Evolutionary conservation across 371 early-diverging fungal species (phyloP), one percentile per base, ranked within the genome.

Genomic region (Nematocida parisii): DNA sequence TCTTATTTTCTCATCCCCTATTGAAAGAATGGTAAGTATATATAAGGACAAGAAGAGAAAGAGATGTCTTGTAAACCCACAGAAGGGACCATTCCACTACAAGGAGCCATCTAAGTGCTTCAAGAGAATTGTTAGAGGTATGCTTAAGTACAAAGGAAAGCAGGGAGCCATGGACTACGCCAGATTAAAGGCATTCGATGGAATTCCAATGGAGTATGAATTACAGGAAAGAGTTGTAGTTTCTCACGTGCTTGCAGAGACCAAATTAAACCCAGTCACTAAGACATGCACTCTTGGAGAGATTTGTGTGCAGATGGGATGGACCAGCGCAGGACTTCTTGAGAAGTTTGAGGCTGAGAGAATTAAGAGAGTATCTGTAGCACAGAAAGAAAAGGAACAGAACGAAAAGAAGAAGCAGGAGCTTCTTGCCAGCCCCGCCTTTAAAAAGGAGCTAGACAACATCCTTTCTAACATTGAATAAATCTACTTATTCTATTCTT

Each of bases 81-180:
- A 88, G 77, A 93, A 91, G 85, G 99, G 99, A 87, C 92, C 97
- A 61, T 97, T 95, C 93, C 99, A 99, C 89, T 96, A 95, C 84
- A 89, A 89, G 66, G 95, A 96, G 83, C 98, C 98, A 71, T 94
- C 94, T 77, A 94, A 93, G 89, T 93, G 94, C 90, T 93, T 98
- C 90, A 93, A 92, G 90, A 93, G 94, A 88, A 90, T 93, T 62
- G 90, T 97, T 88, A 96, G 84, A 85, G 96, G 97, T 86, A 98
- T 98, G 98, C 87, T 97, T 85, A 96, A 96, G 73, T 95, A 97
- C 92, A 97, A 95, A 92, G 93, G 95, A 71, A 89, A 93, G 77
- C 94, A 95, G 88, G 99, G 99, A 89, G 92, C 93, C 82, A 92
- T 92, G 71, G 98, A 97, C 84, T 89, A 97, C 82, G 92, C 92